These are phyloP conservation scores for Astragalus membranaceus DNA, from an alignment of 306 rosid genomes.

Conservation along the genomic window DNA sequence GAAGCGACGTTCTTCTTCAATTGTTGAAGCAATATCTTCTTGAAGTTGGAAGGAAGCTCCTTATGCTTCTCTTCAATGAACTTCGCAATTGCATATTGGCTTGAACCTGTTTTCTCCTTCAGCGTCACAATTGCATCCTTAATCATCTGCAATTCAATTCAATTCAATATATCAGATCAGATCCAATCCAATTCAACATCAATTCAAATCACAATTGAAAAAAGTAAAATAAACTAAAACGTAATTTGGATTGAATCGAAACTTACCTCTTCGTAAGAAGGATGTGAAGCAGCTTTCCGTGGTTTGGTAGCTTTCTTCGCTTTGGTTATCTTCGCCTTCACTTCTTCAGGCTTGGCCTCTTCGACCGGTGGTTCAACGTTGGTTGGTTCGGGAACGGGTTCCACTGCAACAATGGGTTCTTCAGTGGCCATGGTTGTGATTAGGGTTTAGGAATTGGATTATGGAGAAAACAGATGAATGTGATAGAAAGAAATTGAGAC, in stretches of 20 bases:
- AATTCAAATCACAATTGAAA: neutral
- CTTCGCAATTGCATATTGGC: conserved; percentile 72
- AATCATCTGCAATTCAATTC: conserved; percentile 47
- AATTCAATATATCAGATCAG: conserved; percentile 18
- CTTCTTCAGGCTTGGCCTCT: conserved; percentile 32
- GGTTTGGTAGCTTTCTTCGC: conserved; percentile 47
- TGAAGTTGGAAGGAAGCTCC: conserved; percentile 58
- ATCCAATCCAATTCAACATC: neutral
- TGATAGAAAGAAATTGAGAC: neutral
- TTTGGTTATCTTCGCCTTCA: conserved; percentile 33
- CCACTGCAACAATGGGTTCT: conserved; percentile 35
- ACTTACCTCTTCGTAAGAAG: conserved; percentile 76
- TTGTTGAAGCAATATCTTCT: conserved; percentile 54
- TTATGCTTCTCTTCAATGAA: conserved; percentile 70
- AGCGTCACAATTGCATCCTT: conserved; percentile 67
- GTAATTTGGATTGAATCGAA: neutral
- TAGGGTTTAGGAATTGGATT: neutral
- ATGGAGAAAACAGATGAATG: neutral
- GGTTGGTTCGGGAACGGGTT: conserved; percentile 23
- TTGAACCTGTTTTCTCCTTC: conserved; percentile 70
- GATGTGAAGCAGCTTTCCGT: conserved; percentile 47
- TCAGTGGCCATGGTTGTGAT: conserved; percentile 47
- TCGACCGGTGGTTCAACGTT: conserved; percentile 20
- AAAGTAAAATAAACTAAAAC: neutral
- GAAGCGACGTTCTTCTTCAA: conserved; percentile 73